Evolutionary conservation across 805 yeast genomes (phyloP), one percentile per base, ranked within the genome.

Genomic region (Kodamaea fukazawae): DNA sequence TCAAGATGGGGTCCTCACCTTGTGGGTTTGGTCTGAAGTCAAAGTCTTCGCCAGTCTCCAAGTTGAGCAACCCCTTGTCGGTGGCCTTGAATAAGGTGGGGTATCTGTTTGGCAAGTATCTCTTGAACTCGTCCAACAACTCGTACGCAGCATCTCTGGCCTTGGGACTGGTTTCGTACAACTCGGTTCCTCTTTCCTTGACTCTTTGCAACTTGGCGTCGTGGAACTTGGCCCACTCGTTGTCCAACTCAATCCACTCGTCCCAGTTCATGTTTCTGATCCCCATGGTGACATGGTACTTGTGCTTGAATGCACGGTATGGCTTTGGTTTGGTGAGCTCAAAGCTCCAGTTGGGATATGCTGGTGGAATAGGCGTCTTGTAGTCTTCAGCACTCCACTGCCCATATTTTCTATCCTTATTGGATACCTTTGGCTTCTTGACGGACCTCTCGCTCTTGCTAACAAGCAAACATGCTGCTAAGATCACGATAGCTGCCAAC

Each of bases 201-300:
- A 81, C 48, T 49, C 87, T 67, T 39, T 65, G 57, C 32, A 75
- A 46, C 54, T 81, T 82, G 32, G 73, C 63, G 15, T 69, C 51
- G 53, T 81, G 85, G 48, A 55, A 81, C 44, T 71, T 71, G 38
- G 50, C 47, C 83, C 84, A 82, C 58, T 81, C 81, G 44, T 77
- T 79, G 55, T 81, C 87, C 42, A 82, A 64, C 53, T 81, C 83
- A 45, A 81, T 75, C 88, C 88, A 81, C 36, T 65, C 66, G 39
- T 75, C 63, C 71, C 74, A 75, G 35, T 78, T 76, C 83, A 80
- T 74, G 42, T 63, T 64, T 46, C 87, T 63, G 31, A 81, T 80
- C 5, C 87, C 88, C 88, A 81, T 81, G 16, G 82, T 81, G 35
- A 81, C 71, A 48, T 64, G 72, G 53, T 81, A 81, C 43, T 75